Evolutionary conservation across 495 filamentous ascomycete species (phyloP).

Genomic region (Podospora pseudocomata): DNA sequence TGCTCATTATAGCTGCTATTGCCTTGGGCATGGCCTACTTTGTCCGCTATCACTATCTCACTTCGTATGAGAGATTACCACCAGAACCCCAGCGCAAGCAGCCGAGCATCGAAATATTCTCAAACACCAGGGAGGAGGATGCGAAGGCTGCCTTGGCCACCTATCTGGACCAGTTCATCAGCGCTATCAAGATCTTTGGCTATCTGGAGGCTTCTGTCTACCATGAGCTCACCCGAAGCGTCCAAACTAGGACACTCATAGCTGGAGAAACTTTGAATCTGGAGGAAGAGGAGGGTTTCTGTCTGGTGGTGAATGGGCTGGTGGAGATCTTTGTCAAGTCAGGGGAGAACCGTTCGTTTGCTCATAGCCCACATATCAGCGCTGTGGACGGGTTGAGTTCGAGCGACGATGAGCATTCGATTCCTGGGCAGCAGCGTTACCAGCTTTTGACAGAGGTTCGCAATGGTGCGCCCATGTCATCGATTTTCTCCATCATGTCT

Average conservation of each 20-base stretch:
- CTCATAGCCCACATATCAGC: conserved; percentile 16
- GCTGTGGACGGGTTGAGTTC: conserved; percentile 42
- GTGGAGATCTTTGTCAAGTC: conserved; percentile 99
- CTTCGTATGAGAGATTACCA: conserved; percentile 90
- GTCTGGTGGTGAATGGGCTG: conserved; percentile 91
- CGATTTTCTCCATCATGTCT: conserved; percentile 92
- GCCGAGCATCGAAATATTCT: conserved; percentile 90
- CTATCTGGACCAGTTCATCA: conserved; percentile 96
- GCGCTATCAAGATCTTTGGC: conserved; percentile 98
- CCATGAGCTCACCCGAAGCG: conserved; percentile 92
- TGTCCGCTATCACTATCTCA: conserved; percentile 87
- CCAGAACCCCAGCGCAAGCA: conserved; percentile 95
- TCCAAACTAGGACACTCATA: conserved; percentile 95
- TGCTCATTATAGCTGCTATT: conserved; percentile 72
- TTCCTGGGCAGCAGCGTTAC: conserved; percentile 65
- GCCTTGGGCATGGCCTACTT: conserved; percentile 86
- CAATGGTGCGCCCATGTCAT: conserved; percentile 98
- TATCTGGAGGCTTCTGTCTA: conserved; percentile 96
- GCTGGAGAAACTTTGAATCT: conserved; percentile 92
- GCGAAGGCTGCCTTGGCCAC: conserved; percentile 87
- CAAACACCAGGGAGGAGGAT: conserved; percentile 84
- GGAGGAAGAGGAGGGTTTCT: conserved; percentile 97
- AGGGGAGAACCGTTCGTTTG: conserved; percentile 46
- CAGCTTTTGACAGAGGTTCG: conserved; percentile 96
- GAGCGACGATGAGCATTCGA: conserved; percentile 60